Conservation (phyloP, 306 rosid species). For the Purshia tridentata region DNA sequence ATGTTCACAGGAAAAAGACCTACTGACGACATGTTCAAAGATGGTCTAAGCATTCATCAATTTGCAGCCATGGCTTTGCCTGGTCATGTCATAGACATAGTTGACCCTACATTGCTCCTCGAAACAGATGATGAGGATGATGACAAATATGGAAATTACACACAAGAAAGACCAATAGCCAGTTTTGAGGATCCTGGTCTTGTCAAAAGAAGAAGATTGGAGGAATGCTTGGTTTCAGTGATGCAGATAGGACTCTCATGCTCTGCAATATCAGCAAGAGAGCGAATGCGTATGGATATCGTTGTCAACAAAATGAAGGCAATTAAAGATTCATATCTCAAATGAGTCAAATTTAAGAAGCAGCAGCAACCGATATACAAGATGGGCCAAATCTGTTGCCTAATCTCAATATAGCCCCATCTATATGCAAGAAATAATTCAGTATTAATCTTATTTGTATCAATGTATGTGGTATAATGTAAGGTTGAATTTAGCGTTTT, state of each 20-base stretch:
- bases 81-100: constrained; percentile 30
- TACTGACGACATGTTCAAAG: constrained; percentile 19
- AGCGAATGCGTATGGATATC: constrained; percentile 23
- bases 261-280: constrained; percentile 33
- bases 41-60: constrained; percentile 18
- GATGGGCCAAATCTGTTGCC: background rate
- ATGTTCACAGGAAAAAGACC: constrained; percentile 31
- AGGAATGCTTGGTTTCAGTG: constrained; percentile 34
- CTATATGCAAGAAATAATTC: background rate
- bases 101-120: constrained; percentile 36
- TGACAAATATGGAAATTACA: background rate
- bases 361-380: background rate
- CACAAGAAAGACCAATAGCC: constrained; percentile 10
- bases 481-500: background rate
- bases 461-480: background rate
- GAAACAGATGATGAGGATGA: constrained; percentile 1
- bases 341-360: background rate
- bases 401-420: background rate
- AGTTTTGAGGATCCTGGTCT: background rate
- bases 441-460: background rate
- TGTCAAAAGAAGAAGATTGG: constrained; percentile 3
- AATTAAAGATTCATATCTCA: constrained; percentile 12
- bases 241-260: constrained; percentile 45
- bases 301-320: constrained; percentile 36
- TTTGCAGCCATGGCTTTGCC: constrained; percentile 8